Evolutionary conservation across 1,284 basidiomycete genomes (phyloP).

Genomic region (Leccinum solheimii): DNA sequence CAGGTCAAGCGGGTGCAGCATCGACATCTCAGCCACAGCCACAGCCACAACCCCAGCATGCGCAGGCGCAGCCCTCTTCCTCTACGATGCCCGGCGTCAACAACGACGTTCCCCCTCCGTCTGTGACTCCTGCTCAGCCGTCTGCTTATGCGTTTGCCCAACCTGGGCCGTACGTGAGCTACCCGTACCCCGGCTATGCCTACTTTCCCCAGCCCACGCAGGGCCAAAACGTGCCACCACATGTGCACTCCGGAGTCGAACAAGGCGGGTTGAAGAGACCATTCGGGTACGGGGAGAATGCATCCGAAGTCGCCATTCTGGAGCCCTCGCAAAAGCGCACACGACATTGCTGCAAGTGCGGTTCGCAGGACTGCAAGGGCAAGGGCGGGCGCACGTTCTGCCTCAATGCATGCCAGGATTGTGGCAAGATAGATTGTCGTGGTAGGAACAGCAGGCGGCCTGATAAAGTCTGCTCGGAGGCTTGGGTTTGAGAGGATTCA

Average conservation of each 20-base stretch:
- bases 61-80: conserved; percentile 26
- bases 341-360: conserved; percentile 67
- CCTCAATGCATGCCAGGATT: conserved; percentile 70
- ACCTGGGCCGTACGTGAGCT: conserved; percentile 32
- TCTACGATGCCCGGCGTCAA: conserved; percentile 21
- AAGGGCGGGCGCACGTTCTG: conserved; percentile 72
- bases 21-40: conserved; percentile 24
- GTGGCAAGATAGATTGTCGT: conserved; percentile 68
- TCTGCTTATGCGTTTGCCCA: conserved; percentile 33
- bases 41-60: conserved; percentile 19
- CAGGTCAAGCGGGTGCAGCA: conserved; percentile 20
- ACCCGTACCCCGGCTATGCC: conserved; percentile 33
- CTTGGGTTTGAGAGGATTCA: conserved; percentile 42
- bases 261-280: conserved; percentile 32
- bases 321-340: conserved; percentile 47
- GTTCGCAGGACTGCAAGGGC: conserved; percentile 73
- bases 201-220: conserved; percentile 30
- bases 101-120: conserved; percentile 18
- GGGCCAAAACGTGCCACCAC: conserved; percentile 25
- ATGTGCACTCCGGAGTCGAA: conserved; percentile 27
- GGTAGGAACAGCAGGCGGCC: conserved; percentile 72
- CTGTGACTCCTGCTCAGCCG: conserved; percentile 27
- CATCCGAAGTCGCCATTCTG: conserved; percentile 33
- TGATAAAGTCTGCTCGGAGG: conserved; percentile 66
- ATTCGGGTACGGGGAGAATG: conserved; percentile 32